Percentiles rank a stretch among this genome's conserved stretches.
These are phyloP conservation scores for Penicillium sp. DNA, from an alignment of 2,329 filamentous ascomycete species.

Conservation along the genomic window DNA sequence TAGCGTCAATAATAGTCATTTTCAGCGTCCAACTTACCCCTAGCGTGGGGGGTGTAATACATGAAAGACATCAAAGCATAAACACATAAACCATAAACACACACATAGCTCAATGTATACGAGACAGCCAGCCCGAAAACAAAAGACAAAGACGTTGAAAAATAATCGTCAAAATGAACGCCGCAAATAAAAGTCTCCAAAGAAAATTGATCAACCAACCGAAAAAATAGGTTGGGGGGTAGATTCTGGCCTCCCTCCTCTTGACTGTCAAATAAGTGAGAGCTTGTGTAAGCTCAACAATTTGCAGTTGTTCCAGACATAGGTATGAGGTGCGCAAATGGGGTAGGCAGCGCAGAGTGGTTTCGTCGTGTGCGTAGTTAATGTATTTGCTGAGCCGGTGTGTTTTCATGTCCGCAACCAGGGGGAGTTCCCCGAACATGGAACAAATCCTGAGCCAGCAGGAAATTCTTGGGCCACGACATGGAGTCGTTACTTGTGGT, in stretches of 20 bases:
- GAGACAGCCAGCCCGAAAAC: slow-evolving; percentile 9
- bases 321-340: not conserved
- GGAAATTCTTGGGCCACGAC: not conserved
- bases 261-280: not conserved
- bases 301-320: not conserved
- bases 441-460: not conserved
- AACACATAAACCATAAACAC: slow-evolving; percentile 1
- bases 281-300: not conserved
- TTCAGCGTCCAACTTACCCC: not conserved
- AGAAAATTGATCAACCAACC: not conserved
- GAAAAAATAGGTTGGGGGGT: not conserved
- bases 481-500: not conserved
- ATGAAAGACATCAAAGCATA: not conserved
- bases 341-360: not conserved
- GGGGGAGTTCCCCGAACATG: not conserved
- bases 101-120: not conserved
- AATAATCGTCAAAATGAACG: not conserved
- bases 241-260: not conserved
- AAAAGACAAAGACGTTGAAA: not conserved
- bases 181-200: not conserved
- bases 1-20: not conserved
- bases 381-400: not conserved
- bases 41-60: not conserved
- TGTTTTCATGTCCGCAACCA: not conserved
- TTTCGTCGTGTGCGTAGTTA: not conserved